Conservation (phyloP, 805 yeast genomes). For the Nakazawaea siamensis region DNA sequence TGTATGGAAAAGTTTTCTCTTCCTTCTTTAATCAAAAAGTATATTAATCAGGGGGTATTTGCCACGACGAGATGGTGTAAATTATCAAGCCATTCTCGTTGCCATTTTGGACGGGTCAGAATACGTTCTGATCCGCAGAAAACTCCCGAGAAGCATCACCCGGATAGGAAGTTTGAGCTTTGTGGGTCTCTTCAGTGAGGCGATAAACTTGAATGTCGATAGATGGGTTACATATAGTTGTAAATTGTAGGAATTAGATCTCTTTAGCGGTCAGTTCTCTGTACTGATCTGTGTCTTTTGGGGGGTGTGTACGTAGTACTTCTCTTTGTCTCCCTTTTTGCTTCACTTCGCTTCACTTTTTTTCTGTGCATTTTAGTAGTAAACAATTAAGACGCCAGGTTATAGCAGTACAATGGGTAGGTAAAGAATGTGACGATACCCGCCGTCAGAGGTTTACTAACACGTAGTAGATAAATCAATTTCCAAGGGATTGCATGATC, state of each 20-base stretch:
- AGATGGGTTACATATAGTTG: constrained; percentile 26
- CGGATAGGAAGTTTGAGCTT: constrained; percentile 55
- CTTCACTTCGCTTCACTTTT: too few relatives aligned
- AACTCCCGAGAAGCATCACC: constrained; percentile 45
- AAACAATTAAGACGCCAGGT: too few relatives aligned
- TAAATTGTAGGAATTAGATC: neutral
- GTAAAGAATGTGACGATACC: too few relatives aligned
- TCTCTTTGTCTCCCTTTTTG: too few relatives aligned
- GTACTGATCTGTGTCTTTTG: too few relatives aligned
- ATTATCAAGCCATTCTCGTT: constrained; percentile 56
- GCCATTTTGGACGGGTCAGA: constrained; percentile 43
- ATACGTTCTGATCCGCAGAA: too few relatives aligned
- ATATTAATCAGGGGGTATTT: constrained; percentile 40
- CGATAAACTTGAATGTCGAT: constrained; percentile 57
- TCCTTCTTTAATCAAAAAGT: constrained; percentile 48
- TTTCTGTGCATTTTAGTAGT: too few relatives aligned
- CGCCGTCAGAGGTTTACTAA: too few relatives aligned
- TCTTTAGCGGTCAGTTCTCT: neutral
- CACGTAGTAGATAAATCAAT: constrained; percentile 42
- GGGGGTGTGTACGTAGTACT: too few relatives aligned
- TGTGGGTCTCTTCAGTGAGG: constrained; percentile 42
- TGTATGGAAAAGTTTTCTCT: constrained; percentile 6
- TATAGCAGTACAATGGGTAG: too few relatives aligned
- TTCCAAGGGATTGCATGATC: constrained; percentile 60
- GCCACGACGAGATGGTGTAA: constrained; percentile 62